These are phyloP conservation scores for Quercus parvula DNA, from an alignment of 306 rosid genomes.

Conservation along the genomic window DNA sequence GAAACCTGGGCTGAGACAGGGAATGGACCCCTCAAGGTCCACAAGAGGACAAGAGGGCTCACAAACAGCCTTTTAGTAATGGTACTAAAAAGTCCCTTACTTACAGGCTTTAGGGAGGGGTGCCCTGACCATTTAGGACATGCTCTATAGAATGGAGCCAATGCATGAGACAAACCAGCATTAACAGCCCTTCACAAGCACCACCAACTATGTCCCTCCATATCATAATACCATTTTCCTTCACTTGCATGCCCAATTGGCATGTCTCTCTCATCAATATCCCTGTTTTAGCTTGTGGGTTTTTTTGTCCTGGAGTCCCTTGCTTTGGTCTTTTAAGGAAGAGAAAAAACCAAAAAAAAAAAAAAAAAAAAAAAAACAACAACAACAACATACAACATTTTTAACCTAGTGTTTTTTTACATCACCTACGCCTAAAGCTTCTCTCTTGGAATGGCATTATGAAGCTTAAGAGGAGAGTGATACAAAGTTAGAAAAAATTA, in stretches of 20 bases:
- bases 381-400: background rate
- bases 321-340: background rate
- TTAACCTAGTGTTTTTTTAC: background rate
- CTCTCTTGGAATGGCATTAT: no score
- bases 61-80: background rate
- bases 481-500: no score
- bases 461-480: no score
- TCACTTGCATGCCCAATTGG: constrained; percentile 12
- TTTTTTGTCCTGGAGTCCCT: no score
- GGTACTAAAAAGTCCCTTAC: background rate
- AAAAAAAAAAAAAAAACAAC: no score
- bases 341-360: background rate
- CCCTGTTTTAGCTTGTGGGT: no score
- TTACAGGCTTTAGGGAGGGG: background rate
- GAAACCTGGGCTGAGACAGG: background rate
- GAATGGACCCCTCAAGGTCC: constrained; percentile 9
- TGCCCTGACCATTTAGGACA: background rate
- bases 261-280: background rate
- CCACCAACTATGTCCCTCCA: background rate
- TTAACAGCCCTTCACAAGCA: constrained; percentile 20
- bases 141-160: background rate
- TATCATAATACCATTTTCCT: background rate
- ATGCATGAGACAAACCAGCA: constrained; percentile 33
- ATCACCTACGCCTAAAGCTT: background rate
- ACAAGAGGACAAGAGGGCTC: background rate